Evolutionary conservation across 768 basidiomycete genomes (phyloP), one percentile per base, ranked within the genome.

Genomic region (Mycena metata): DNA sequence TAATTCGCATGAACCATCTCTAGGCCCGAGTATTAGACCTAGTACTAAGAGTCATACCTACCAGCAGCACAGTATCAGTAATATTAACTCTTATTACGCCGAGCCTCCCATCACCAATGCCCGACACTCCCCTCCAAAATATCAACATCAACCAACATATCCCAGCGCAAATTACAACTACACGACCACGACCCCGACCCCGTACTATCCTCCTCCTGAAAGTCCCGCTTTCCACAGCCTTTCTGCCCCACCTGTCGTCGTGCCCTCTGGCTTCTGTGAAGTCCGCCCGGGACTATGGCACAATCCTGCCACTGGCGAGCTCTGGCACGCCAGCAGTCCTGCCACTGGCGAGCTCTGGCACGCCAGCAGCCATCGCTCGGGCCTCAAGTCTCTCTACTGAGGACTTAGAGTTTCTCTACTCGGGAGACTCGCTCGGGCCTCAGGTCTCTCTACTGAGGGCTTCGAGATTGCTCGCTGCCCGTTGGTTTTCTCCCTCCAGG

Each of bases 211-310:
- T 10, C 15, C 24, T 8, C 60, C 19, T 8, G 47, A 55, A 16
- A 42, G 39, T 16, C 35, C 64, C 50, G 42, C 54, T 7, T 64
- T 58, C 60, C 36, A 36, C 56, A 59, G 52, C 10, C 30, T 66
- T 9, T 41, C 62, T 13, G 42, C 66, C 2, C 62, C 56, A 0
- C 66, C 66, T 9, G 62, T 71, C 9, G 66, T 65, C 5, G 63
- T 65, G 6, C 70, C 70, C 5, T n/a, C 61, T 21, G 70, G 66
- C 2, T 71, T 71, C 47, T 68, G 63, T 5, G 62, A 71, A 24
- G 59, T 51, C 8, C 57, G 55, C 16, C 70, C 66, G 8, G 70
- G 70, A 0, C 56, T 50, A 55, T 65, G 58, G 58, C 58, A 58
- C 33, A 68, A 71, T 35, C 70, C 70, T 3, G 19, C 26, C 39